Conservation (phyloP, 345 rosid genomes). For the Diplotaxis tenuifolia region DNA sequence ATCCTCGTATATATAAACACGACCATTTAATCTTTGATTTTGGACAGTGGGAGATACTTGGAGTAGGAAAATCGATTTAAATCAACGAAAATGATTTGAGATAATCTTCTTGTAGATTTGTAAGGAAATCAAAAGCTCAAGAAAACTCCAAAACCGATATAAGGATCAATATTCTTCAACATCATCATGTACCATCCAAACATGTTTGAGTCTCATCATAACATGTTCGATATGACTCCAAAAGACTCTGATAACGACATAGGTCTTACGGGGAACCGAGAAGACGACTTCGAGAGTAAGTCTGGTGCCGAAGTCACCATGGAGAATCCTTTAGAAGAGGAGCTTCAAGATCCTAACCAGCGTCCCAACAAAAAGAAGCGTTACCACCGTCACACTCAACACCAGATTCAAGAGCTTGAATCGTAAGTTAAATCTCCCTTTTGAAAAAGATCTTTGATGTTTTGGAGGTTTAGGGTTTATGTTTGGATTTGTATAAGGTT, state of each 20-base stretch:
- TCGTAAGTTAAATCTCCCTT: constrained; percentile 46
- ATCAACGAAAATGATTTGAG: constrained; percentile 23
- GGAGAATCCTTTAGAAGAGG: constrained; percentile 59
- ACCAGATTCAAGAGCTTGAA: constrained; percentile 94
- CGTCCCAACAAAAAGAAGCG: constrained; percentile 81
- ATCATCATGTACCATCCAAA: constrained; percentile 62
- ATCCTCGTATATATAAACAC: constrained; percentile 26
- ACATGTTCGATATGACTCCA: constrained; percentile 64
- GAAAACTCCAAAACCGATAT: not conserved
- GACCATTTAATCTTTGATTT: constrained; percentile 33
- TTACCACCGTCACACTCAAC: constrained; percentile 92
- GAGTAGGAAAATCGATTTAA: constrained; percentile 10
- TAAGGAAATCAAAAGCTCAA: constrained; percentile 4
- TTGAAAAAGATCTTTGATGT: not conserved
- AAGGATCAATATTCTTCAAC: constrained; percentile 1
- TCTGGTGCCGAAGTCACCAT: constrained; percentile 71
- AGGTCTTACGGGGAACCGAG: constrained; percentile 48
- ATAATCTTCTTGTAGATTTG: constrained; percentile 30
- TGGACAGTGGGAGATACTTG: constrained; percentile 27
- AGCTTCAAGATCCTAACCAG: constrained; percentile 64
- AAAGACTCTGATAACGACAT: constrained; percentile 59
- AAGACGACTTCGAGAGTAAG: constrained; percentile 75
- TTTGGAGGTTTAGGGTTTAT: too few species aligned
- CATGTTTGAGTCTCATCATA: constrained; percentile 67
- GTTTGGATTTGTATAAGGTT: too few species aligned